Percentiles rank a stretch among this genome's conserved stretches.
Evolutionary conservation across 352 stramenopile genomes (phyloP).

Genomic region (Phytopythium sindhum): DNA sequence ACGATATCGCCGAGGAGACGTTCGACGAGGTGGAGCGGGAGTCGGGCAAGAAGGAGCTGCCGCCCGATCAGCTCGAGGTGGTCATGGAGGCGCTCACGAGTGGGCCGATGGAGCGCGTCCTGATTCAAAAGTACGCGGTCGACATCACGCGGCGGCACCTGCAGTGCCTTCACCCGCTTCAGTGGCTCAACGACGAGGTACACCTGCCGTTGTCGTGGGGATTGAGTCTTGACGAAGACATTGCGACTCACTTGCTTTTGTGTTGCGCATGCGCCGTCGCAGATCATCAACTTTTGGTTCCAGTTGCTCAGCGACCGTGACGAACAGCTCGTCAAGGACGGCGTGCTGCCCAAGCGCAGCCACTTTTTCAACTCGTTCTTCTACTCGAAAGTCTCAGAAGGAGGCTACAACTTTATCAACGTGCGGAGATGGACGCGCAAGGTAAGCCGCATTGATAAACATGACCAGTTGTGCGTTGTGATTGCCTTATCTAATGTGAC

Average conservation of each 20-base stretch:
- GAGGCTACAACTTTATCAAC: conserved; percentile 82
- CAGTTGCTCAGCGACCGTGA: conserved; percentile 76
- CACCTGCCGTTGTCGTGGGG: not conserved
- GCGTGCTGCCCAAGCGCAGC: conserved; percentile 44
- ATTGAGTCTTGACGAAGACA: not conserved
- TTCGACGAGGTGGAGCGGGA: conserved; percentile 54
- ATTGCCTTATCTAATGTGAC: not conserved
- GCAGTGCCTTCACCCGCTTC: conserved; percentile 60
- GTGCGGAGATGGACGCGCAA: conserved; percentile 84
- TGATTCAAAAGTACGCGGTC: conserved; percentile 82
- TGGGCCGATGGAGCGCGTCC: conserved; percentile 50
- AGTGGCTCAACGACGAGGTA: conserved; percentile 85
- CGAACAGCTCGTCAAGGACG: conserved; percentile 43
- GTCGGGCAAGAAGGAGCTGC: conserved; percentile 47
- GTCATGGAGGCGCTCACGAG: conserved; percentile 56
- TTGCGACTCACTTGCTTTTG: too few species aligned
- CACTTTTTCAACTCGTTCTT: conserved; percentile 91
- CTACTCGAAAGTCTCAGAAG: conserved; percentile 78
- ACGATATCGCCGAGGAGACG: conserved; percentile 48
- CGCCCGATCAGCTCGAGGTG: conserved; percentile 56
- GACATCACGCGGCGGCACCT: conserved; percentile 72
- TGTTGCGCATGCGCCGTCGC: not conserved
- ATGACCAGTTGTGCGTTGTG: not conserved
- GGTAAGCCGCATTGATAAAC: conserved; percentile 19
- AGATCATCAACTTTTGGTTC: conserved; percentile 89